Conservation (phyloP, 2,329 filamentous ascomycete species). For the Paecilomyces variotii region DNA sequence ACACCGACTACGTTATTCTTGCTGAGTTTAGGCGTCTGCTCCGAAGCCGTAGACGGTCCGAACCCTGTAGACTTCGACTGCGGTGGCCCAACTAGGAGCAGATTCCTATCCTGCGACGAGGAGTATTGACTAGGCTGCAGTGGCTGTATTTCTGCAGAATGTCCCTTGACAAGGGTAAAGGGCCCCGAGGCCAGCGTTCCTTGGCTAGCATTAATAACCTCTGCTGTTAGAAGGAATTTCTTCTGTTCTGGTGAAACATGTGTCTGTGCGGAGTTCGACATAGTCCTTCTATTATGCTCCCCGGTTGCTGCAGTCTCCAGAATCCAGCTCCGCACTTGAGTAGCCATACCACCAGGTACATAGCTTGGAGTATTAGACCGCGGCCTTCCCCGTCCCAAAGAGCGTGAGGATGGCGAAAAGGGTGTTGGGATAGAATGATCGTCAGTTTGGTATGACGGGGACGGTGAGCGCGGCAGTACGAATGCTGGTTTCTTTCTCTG, state of each 20-base stretch:
- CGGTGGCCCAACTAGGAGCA: conserved; percentile 20
- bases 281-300: conserved; percentile 8
- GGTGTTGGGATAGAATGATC: conserved; percentile 18
- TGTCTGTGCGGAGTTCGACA: background rate
- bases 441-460: conserved; percentile 15
- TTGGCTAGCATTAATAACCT: background rate
- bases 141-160: background rate
- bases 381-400: conserved; percentile 20
- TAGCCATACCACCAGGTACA: conserved; percentile 31
- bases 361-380: conserved; percentile 17
- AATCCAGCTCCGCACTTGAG: conserved; percentile 34
- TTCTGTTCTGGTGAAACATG: background rate
- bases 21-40: conserved; percentile 4
- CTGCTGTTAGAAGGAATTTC: conserved; percentile 1
- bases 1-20: conserved; percentile 22
- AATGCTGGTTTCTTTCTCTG: conserved; percentile 27
- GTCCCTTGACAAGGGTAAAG: conserved; percentile 2
- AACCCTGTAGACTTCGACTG: background rate
- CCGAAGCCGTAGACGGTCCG: background rate
- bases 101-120: conserved; percentile 5
- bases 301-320: conserved; percentile 28
- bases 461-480: conserved; percentile 29
- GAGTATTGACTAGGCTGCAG: background rate
- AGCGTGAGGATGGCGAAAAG: conserved; percentile 28
- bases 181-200: conserved; percentile 4